Base-by-base conservation (phyloP, 176 grass and related monocot species). In the Avena insularis region DNA sequence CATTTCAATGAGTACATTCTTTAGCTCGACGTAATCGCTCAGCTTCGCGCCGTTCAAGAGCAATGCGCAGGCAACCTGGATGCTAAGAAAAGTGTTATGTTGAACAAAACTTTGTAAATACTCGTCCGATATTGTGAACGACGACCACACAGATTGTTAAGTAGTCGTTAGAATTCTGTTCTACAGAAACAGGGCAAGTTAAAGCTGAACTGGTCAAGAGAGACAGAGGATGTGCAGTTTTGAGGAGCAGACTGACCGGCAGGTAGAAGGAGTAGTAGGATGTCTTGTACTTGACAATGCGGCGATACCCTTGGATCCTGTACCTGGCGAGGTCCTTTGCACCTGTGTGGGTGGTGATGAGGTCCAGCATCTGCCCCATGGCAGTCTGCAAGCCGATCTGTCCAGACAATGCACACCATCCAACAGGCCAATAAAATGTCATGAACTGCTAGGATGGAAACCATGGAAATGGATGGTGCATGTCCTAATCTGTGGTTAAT, bases 221-320 rank as follows among this genome's bases (percentile, higher is more conserved):
- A 43, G 5, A 55, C 15, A 54, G 16, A 16, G 15, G 21, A 75
- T 16, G 6, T 71, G 61, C 62, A 71, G 9, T 38, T 88, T 48
- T 5, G 3, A 70, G 75, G 40, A 1, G 33, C 20, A 5, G 81
- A 77, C 93, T 88, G 45, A 95, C 93, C 65, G 93, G 90, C 33
- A 92, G 79, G 46, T 95, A 95, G 72, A 95, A 92, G 12, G 90
- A 92, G 29, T 95, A 95, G 71, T 92, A 95, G 36, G 93, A 82
- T 46, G 93, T 92, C 78, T 95, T 95, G 81, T 95, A 92, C 35
- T 90, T 92, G 10, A 95, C 93, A 81, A 95, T 92, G 17, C 90
- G 90, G 64, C 78, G 87, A 27, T 73, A 90, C 93, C 74, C 90
- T 88, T 91, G 87, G 75, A 94, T 88, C 23, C 81, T 94, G 57